Conservation (phyloP, 1,139 yeast genomes). For the Tardiomyces digboiensis region DNA sequence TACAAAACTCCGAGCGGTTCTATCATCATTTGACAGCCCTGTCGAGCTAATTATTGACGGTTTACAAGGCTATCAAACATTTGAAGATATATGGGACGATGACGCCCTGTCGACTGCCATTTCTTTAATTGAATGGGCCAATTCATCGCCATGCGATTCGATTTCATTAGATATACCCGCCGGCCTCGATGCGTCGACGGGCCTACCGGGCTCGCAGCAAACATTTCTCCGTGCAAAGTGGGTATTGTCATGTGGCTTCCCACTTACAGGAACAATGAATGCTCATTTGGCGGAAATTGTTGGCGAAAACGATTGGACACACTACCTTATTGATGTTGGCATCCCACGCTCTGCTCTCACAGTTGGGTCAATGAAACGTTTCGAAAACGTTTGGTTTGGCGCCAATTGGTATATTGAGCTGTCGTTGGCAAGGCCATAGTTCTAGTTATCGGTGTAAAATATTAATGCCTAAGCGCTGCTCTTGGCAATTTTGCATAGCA, state of each 20-base stretch:
- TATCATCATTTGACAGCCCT: slow-evolving; percentile 46
- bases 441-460: too few species aligned
- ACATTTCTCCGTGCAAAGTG: slow-evolving; percentile 32
- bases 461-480: too few species aligned
- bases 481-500: too few species aligned
- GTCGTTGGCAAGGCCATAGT: slow-evolving; percentile 11
- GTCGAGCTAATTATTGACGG: slow-evolving; percentile 75
- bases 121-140: slow-evolving; percentile 60
- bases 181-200: slow-evolving; percentile 82
- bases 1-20: slow-evolving; percentile 27
- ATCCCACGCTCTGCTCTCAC: slow-evolving; percentile 39
- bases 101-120: slow-evolving; percentile 40
- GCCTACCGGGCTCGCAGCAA: slow-evolving; percentile 29
- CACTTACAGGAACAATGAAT: slow-evolving; percentile 55
- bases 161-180: slow-evolving; percentile 76
- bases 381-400: slow-evolving; percentile 36
- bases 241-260: slow-evolving; percentile 67
- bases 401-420: slow-evolving; percentile 23
- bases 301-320: slow-evolving; percentile 37
- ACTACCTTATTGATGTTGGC: slow-evolving; percentile 67
- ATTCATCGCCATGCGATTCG: slow-evolving; percentile 41
- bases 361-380: slow-evolving; percentile 34
- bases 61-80: slow-evolving; percentile 69
- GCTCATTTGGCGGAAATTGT: slow-evolving; percentile 41
- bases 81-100: slow-evolving; percentile 34